Conservation (phyloP, 306 rosid genomes). For the Vigna trinervia region DNA sequence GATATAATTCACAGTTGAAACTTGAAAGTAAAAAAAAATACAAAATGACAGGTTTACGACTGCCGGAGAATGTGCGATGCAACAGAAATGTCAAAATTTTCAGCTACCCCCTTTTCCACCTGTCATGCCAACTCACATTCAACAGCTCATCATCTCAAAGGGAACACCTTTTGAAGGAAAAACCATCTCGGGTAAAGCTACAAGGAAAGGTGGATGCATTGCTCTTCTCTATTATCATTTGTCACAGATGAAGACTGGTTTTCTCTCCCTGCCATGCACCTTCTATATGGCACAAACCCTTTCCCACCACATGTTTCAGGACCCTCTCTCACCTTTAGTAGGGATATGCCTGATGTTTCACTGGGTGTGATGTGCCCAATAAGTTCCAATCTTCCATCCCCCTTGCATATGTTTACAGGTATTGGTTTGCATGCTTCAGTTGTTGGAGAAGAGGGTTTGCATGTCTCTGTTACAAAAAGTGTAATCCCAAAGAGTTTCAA, state of each 20-base stretch:
- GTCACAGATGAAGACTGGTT: slow-evolving; percentile 37
- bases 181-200: slow-evolving; percentile 37
- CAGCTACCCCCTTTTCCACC: slow-evolving; percentile 26
- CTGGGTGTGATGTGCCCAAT: slow-evolving; percentile 11
- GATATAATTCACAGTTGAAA: slow-evolving; percentile 49
- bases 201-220: slow-evolving; percentile 55
- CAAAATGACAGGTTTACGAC: slow-evolving; percentile 38
- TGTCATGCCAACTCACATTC: slow-evolving; percentile 4
- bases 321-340: slow-evolving; percentile 47
- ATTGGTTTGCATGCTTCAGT: slow-evolving; percentile 44
- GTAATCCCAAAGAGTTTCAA: slow-evolving; percentile 85
- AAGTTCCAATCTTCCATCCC: slow-evolving; percentile 40
- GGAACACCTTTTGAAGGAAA: slow-evolving; percentile 26
- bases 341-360: slow-evolving; percentile 40
- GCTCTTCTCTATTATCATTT: slow-evolving; percentile 51
- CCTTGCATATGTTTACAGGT: slow-evolving; percentile 18
- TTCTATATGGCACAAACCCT: slow-evolving; percentile 85
- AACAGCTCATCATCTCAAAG: slow-evolving; percentile 32
- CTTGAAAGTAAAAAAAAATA: slow-evolving; percentile 37
- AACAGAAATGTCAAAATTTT: slow-evolving; percentile 41
- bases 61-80: slow-evolving; percentile 38
- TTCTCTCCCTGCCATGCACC: slow-evolving; percentile 53
- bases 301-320: slow-evolving; percentile 42
- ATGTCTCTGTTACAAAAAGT: slow-evolving; percentile 51
- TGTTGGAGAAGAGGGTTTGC: slow-evolving; percentile 44